Conservation (phyloP, 805 yeast genomes). For the Lipomyces japonicus region DNA sequence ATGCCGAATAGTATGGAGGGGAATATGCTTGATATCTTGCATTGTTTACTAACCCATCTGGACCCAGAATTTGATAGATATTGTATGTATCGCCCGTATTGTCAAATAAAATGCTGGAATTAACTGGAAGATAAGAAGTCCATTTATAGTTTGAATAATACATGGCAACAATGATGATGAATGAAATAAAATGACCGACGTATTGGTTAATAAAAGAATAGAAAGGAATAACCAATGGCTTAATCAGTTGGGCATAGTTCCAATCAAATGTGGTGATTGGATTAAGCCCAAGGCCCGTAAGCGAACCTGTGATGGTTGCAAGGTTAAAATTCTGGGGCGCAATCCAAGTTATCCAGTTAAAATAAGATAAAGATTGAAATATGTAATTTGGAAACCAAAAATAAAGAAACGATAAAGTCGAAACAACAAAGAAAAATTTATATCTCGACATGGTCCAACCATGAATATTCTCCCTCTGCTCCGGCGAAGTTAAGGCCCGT, state of each 20-base stretch:
- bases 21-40: conserved; percentile 52
- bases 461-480: conserved; percentile 38
- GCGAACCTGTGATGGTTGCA: conserved; percentile 54
- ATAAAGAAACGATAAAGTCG: conserved; percentile 48
- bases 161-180: conserved; percentile 41
- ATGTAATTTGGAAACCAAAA: conserved; percentile 67
- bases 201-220: conserved; percentile 45
- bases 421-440: conserved; percentile 46
- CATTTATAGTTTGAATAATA: conserved; percentile 37
- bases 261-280: conserved; percentile 45
- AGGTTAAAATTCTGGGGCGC: conserved; percentile 44
- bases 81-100: conserved; percentile 50
- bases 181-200: conserved; percentile 38
- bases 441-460: conserved; percentile 60
- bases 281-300: conserved; percentile 49
- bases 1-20: conserved; percentile 65
- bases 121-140: conserved; percentile 43
- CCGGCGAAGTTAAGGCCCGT: conserved; percentile 45
- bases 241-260: conserved; percentile 56
- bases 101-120: conserved; percentile 51
- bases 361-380: conserved; percentile 56
- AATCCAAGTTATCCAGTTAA: conserved; percentile 51
- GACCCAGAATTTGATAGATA: conserved; percentile 46
- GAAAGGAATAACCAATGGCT: conserved; percentile 55
- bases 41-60: conserved; percentile 45